Conservation (phyloP, 1,284 basidiomycete genomes). For the Ceratobasidium sp. region DNA sequence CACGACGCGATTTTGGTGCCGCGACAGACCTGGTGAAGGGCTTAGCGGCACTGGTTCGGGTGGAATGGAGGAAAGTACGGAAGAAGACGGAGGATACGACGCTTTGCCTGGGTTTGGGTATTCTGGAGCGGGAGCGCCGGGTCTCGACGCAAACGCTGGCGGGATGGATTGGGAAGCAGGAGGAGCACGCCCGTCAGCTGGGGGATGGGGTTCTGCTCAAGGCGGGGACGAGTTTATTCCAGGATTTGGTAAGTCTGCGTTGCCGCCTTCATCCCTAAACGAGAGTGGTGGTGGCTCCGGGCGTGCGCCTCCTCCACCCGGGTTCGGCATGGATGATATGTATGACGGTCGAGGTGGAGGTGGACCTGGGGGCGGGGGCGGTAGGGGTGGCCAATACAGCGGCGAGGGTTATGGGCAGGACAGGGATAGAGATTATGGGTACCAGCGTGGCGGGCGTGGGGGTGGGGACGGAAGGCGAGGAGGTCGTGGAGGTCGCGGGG, state of each 20-base stretch:
- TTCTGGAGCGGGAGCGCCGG: constrained; percentile 29
- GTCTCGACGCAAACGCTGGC: constrained; percentile 45
- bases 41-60: constrained; percentile 70
- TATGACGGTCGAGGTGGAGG: constrained; percentile 52
- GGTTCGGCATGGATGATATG: constrained; percentile 53
- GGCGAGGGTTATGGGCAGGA: constrained; percentile 53
- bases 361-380: constrained; percentile 34
- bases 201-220: constrained; percentile 54
- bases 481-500: constrained; percentile 51
- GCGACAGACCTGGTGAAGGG: constrained; percentile 84
- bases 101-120: constrained; percentile 52
- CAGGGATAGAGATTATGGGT: constrained; percentile 40
- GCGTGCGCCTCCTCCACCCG: constrained; percentile 55
- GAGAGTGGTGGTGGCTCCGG: constrained; percentile 55
- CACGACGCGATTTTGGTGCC: constrained; percentile 97
- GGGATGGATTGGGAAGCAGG: constrained; percentile 44
- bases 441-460: constrained; percentile 49
- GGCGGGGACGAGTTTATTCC: constrained; percentile 69
- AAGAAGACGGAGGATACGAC: constrained; percentile 60
- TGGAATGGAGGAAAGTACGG: constrained; percentile 77
- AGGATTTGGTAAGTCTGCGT: constrained; percentile 61
- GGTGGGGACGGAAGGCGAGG: constrained; percentile 48
- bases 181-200: constrained; percentile 44
- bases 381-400: constrained; percentile 44
- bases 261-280: constrained; percentile 12